Base-by-base conservation (phyloP, 345 rosid genomes). In the Populus alba region DNA sequence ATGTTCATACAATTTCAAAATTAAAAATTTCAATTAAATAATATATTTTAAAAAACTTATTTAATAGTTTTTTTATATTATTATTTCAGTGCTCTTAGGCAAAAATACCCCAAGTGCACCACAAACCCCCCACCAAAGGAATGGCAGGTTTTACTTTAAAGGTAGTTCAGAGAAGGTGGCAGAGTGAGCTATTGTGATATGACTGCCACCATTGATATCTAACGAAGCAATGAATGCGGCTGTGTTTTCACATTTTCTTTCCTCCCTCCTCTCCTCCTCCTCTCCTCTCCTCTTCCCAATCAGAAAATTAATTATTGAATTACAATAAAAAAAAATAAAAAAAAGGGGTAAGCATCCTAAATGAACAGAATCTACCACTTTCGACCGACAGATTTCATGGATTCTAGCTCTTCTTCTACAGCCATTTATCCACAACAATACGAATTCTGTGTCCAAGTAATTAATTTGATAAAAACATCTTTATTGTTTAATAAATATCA, bases 351-450 rank as follows among this genome's bases (percentile, higher is more conserved):
- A 86, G 76, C 81, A 86, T 83, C 78, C 86, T 81, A 77, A 81
- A 77, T 81, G 87, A 85, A 83, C 70, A 87, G 87, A 43, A 23
- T 11, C 23, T 74, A 13, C 81, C 87, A 82, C 87, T 81, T 73
- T 70, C 51, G 31, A 37, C 68, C 38, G 76, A n/a, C 20, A 43
- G 51, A 16, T 3, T 62, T 39, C 17, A 43, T 43, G 59, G 25
- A 41, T 31, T 16, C 43, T 23, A 23, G 27, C 45, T 43, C 37
- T 25, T 43, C 12, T 3, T n/a, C 57, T 8, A 70, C 27, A 45
- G 45, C 45, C 15, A 41, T 10, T 41, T 41, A 10, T 41, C 45
- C 45, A 2, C 0, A 3, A 41, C 45, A 10, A 9, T 11, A 41
- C 3, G 1, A 41, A 9, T 41, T 41, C 12, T 41, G 13, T 41